Conservation (phyloP, 768 basidiomycete genomes). For the Leccinum incarnatum region DNA sequence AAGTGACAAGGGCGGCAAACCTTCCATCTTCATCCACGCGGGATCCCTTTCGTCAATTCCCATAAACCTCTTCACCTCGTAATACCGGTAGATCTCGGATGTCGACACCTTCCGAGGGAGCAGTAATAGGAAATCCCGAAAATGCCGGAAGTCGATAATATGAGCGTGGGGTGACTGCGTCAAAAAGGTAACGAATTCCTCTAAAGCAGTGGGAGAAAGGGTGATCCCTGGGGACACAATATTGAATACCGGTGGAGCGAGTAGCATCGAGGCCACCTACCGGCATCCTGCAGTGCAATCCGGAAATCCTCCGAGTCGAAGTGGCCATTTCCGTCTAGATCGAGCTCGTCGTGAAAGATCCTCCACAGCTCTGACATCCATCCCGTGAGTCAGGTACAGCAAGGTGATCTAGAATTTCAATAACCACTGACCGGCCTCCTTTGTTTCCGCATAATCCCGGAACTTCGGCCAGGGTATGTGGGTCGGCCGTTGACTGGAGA, state of each 20-base stretch:
- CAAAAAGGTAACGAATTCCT: constrained; percentile 79
- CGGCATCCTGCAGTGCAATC: constrained; percentile 67
- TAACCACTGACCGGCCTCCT: constrained; percentile 68
- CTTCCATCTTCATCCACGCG: constrained; percentile 87
- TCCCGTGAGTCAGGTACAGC: constrained; percentile 15
- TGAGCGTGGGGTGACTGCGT: constrained; percentile 69
- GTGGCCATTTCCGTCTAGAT: constrained; percentile 84
- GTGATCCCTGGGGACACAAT: constrained; percentile 55
- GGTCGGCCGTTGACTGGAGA: constrained; percentile 38
- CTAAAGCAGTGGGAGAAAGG: constrained; percentile 63
- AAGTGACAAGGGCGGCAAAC: constrained; percentile 38
- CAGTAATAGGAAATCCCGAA: constrained; percentile 86
- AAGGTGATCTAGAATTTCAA: constrained; percentile 10
- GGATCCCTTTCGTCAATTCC: constrained; percentile 76
- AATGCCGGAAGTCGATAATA: constrained; percentile 76
- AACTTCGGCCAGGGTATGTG: constrained; percentile 72
- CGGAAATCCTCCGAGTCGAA: constrained; percentile 65
- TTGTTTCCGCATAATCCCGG: constrained; percentile 69
- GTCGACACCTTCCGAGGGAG: constrained; percentile 79
- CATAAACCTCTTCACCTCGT: constrained; percentile 64
- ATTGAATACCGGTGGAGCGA: constrained; percentile 20
- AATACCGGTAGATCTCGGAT: constrained; percentile 83
- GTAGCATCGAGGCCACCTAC: constrained; percentile 39
- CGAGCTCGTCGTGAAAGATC: constrained; percentile 87
- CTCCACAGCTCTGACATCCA: constrained; percentile 74